Conservation (phyloP, 129 eudicot species). For the Saussurea involucrata region DNA sequence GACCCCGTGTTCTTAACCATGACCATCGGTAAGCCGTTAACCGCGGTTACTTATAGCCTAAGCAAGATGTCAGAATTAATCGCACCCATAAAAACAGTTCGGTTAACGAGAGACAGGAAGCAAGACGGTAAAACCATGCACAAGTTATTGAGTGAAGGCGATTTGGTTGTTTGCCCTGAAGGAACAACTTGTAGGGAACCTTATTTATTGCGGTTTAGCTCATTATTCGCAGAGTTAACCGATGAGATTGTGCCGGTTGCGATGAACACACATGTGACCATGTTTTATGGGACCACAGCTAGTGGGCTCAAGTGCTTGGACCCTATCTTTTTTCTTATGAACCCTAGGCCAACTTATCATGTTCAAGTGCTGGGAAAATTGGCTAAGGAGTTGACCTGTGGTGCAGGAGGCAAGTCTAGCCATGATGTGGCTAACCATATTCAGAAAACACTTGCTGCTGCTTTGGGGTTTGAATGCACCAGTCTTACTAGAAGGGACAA, state of each 20-base stretch:
- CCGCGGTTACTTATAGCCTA: constrained; percentile 88
- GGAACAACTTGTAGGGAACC: constrained; percentile 98
- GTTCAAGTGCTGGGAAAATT: constrained; percentile 64
- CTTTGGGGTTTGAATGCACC: constrained; percentile 95
- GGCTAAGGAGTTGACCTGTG: constrained; percentile 61
- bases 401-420: constrained; percentile 74
- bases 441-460: constrained; percentile 65
- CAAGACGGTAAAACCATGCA: constrained; percentile 64
- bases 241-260: constrained; percentile 96
- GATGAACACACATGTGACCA: constrained; percentile 61
- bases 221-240: constrained; percentile 83
- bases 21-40: constrained; percentile 46
- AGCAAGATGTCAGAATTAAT: constrained; percentile 77
- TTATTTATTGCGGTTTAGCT: constrained; percentile 74
- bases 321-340: constrained; percentile 85
- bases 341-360: constrained; percentile 69
- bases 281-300: constrained; percentile 96
- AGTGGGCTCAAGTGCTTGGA: constrained; percentile 90
- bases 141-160: constrained; percentile 58
- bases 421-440: constrained; percentile 87
- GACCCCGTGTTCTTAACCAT: constrained; percentile 75
- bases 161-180: constrained; percentile 87
- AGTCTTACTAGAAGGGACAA: constrained; percentile 77
- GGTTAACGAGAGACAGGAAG: constrained; percentile 57
- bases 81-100: constrained; percentile 66